Evolutionary conservation across 495 filamentous ascomycete genomes (phyloP), one percentile per base, ranked within the genome.

Genomic region (Niebla homalea): DNA sequence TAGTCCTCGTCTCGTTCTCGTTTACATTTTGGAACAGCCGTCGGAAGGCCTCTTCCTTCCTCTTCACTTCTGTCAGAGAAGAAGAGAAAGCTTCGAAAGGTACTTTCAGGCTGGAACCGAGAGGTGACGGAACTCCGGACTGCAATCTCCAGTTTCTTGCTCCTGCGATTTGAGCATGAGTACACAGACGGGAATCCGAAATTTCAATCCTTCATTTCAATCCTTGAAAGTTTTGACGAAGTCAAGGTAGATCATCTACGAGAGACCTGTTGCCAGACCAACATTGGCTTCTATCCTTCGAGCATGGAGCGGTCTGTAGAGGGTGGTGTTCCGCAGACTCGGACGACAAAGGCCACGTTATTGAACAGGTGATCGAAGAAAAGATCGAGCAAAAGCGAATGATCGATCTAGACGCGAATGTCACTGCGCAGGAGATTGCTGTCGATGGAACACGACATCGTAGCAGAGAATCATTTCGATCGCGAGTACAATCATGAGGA

Each of bases 1-100:
- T 11, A 76, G 76, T 6, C 67, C 68, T 52, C 71, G 74, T 7
- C 63, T 71, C 43, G 73, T 77, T 18, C 54, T 80, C 16, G 73
- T 70, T 0, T 81, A 76, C 59, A 81, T 78, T 52, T 65, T 81
- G 18, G 64, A 70, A 12, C 62, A 72, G 36, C 49, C 43, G 18
- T 37, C 58, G 29, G 25, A 52, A 48, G 46, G 53, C 29, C 29
- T 32, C 49, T 19, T 18, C 42, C 43, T 5, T 7, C 25, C 4
- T 51, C 55, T 2, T 42, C 49, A 26, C 32, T 20, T 49, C 56
- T 46, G 46, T 55, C 59, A 43, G 45, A 37, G 21, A 18, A 51
- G 23, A 47, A 43, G 36, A 45, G 22, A 11, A 38, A 26, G 39
- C 51, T 74, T n/a, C 32, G 42, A 14, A 26, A 22, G 1, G 60